Conservation (phyloP, 176 grass and related monocot species). For the Oropetium thomaeum region DNA sequence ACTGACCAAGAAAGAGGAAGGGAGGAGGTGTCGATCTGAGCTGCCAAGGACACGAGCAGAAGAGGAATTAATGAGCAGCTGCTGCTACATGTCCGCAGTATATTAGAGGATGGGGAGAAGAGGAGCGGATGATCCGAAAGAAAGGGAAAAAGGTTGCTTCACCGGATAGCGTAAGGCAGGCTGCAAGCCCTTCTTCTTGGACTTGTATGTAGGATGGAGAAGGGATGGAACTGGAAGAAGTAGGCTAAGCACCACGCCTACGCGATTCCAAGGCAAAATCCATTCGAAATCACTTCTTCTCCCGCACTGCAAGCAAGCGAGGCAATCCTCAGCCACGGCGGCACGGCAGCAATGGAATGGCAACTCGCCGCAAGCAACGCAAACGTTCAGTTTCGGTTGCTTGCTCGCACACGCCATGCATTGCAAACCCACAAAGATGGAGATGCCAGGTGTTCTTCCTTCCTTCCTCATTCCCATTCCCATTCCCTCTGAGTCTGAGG, state of each 20-base stretch:
- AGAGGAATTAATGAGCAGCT: neutral
- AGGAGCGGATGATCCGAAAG: neutral
- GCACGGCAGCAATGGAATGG: neutral
- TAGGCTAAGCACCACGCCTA: slow-evolving; percentile 14
- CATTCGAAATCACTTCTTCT: neutral
- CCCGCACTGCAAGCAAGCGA: slow-evolving; percentile 34
- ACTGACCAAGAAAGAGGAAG: neutral
- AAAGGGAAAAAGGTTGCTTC: slow-evolving; percentile 24
- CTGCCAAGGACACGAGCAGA: too few relatives aligned
- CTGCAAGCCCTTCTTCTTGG: neutral
- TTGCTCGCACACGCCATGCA: neutral
- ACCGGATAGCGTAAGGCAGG: slow-evolving; percentile 10
- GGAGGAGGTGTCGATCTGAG: neutral
- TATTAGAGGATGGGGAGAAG: neutral
- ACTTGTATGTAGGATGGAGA: too few relatives aligned
- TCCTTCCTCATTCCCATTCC: too few relatives aligned
- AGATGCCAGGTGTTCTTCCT: neutral
- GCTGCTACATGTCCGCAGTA: neutral
- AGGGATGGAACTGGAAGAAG: neutral
- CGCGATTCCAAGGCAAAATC: slow-evolving; percentile 19
- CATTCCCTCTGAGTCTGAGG: neutral
- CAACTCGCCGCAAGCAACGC: slow-evolving; percentile 19
- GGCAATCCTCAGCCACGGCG: neutral
- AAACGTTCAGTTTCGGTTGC: neutral
- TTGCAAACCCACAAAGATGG: neutral